Percentiles rank a stretch among this genome's conserved stretches.
Conservation (phyloP, 768 basidiomycete species). For the Cyclocybe aegerita region DNA sequence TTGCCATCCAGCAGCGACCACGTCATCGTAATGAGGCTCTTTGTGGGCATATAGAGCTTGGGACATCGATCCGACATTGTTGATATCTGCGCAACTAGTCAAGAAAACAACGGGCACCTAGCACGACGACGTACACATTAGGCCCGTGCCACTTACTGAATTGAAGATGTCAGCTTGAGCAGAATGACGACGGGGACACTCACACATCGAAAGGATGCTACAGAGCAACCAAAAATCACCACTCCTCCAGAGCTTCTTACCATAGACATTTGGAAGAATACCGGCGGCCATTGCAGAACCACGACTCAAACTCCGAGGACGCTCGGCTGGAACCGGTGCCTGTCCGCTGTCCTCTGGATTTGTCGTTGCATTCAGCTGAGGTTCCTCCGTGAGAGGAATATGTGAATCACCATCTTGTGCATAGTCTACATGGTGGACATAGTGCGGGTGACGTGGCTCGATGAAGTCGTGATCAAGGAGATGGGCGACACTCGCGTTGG, state of each 20-base stretch:
- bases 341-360: neutral
- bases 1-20: constrained; percentile 72
- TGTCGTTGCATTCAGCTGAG: constrained; percentile 13
- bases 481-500: constrained; percentile 16
- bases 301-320: constrained; percentile 21
- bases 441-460: constrained; percentile 15
- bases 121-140: constrained; percentile 68
- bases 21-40: constrained; percentile 62
- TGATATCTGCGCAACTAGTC: constrained; percentile 62
- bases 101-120: neutral
- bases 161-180: neutral
- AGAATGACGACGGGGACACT: constrained; percentile 20
- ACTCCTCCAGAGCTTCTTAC: constrained; percentile 47
- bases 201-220: constrained; percentile 56
- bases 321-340: constrained; percentile 1
- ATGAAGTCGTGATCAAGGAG: constrained; percentile 22
- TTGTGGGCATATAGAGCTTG: constrained; percentile 60
- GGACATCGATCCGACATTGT: constrained; percentile 82
- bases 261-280: constrained; percentile 49
- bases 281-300: constrained; percentile 23
- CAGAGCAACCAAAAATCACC: constrained; percentile 68
- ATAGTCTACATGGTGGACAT: constrained; percentile 8
- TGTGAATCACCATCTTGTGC: neutral
- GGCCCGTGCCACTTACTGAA: constrained; percentile 69
- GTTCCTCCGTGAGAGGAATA: constrained; percentile 5